Evolutionary conservation across 2,329 filamentous ascomycete genomes (phyloP).

Genomic region (Polychaeton citri): DNA sequence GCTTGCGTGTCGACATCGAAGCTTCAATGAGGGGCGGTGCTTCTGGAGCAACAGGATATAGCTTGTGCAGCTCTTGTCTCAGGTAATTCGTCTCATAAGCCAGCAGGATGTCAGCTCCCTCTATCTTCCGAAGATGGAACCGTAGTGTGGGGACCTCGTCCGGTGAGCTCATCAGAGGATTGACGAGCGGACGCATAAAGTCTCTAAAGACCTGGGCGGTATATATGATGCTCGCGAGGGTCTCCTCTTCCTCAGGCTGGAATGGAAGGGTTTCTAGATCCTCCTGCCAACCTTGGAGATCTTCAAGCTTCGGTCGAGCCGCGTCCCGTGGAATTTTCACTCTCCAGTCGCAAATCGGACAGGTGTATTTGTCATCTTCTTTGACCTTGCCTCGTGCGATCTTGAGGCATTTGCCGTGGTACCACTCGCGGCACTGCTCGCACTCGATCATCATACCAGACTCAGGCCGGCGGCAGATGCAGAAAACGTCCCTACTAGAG

Average conservation of each 20-base stretch:
- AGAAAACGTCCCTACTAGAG: conserved; percentile 70
- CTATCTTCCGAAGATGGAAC: conserved; percentile 93
- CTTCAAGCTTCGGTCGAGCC: conserved; percentile 85
- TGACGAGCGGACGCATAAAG: conserved; percentile 69
- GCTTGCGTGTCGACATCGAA: conserved; percentile 87
- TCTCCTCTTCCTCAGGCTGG: conserved; percentile 87
- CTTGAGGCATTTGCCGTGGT: conserved; percentile 95
- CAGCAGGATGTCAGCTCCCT: conserved; percentile 87
- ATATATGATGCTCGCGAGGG: conserved; percentile 73
- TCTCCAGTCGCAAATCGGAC: conserved; percentile 93
- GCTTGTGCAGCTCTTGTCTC: conserved; percentile 87
- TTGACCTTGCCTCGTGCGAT: conserved; percentile 96
- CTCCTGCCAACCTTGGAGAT: conserved; percentile 69
- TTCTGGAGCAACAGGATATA: conserved; percentile 77
- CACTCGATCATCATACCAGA: conserved; percentile 99
- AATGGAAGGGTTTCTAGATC: conserved; percentile 75
- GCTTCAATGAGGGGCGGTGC: conserved; percentile 75
- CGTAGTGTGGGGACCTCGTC: conserved; percentile 82
- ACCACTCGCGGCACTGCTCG: conserved; percentile 97
- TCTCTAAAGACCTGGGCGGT: conserved; percentile 74
- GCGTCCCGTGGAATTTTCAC: conserved; percentile 95
- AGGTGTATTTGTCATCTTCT: conserved; percentile 96
- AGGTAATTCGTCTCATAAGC: conserved; percentile 96
- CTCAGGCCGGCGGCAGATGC: conserved; percentile 85
- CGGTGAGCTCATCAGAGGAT: conserved; percentile 64